phyloP scores from a whole-genome alignment of 106 monocot genomes.

The Gastrodia elata region DNA sequence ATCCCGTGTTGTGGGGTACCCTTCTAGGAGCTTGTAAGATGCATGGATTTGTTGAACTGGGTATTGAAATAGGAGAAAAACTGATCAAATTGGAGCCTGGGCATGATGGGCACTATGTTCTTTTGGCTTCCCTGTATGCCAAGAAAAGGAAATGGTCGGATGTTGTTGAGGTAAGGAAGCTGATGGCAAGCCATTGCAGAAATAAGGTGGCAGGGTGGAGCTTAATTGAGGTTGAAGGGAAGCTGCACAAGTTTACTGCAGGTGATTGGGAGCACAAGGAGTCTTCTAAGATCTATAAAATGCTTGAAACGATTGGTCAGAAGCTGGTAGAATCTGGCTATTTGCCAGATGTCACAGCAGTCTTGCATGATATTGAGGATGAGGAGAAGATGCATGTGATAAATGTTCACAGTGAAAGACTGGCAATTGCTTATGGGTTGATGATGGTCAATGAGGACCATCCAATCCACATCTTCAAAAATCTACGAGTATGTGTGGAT shows the following conservation, averaged over 20 bases:
- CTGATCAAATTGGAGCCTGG: slow-evolving; percentile 43
- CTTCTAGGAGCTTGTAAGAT: slow-evolving; percentile 54
- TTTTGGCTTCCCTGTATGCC: slow-evolving; percentile 49
- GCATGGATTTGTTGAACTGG: slow-evolving; percentile 43
- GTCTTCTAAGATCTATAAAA: slow-evolving; percentile 29
- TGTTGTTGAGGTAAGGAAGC: slow-evolving; percentile 29
- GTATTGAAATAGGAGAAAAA: slow-evolving; percentile 38
- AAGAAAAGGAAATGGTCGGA: slow-evolving; percentile 58
- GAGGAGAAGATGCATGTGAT: slow-evolving; percentile 48
- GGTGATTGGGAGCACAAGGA: slow-evolving; percentile 39
- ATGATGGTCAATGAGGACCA: slow-evolving; percentile 21
- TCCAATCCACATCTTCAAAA: slow-evolving; percentile 51
- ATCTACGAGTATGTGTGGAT: slow-evolving; percentile 49
- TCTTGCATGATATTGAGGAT: slow-evolving; percentile 58
- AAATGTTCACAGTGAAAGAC: slow-evolving; percentile 51
- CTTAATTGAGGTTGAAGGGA: slow-evolving; percentile 44
- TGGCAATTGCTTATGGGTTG: slow-evolving; percentile 63
- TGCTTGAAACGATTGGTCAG: slow-evolving; percentile 20
- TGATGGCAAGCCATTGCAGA: slow-evolving; percentile 34
- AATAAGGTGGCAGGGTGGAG: slow-evolving; percentile 64
- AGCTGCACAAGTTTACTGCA: slow-evolving; percentile 39
- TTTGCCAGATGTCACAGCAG: slow-evolving; percentile 32
- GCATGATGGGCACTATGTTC: slow-evolving; percentile 71
- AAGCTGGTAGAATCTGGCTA: slow-evolving; percentile 42
- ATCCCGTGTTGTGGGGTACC: slow-evolving; percentile 64